phyloP scores from a whole-genome alignment of 257 asterid species.

The Solanum chaucha region DNA sequence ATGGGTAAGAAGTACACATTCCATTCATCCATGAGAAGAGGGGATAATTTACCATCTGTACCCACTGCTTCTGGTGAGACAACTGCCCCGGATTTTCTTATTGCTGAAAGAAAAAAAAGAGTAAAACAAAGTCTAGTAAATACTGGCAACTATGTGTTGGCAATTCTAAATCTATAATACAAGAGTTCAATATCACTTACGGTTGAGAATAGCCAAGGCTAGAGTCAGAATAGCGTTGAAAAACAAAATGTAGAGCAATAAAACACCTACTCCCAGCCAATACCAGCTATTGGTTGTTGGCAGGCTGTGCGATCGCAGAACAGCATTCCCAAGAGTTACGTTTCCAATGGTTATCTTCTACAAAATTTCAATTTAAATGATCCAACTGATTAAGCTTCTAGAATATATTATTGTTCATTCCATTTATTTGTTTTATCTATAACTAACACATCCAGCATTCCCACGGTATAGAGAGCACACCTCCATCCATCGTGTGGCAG shows the following conservation, averaged over 20 bases:
- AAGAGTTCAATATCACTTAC: slow-evolving; percentile 29
- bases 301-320: slow-evolving; percentile 53
- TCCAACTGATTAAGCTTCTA: not conserved
- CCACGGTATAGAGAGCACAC: slow-evolving; percentile 19
- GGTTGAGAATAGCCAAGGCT: slow-evolving; percentile 59
- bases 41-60: slow-evolving; percentile 20
- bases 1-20: not conserved
- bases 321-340: slow-evolving; percentile 33
- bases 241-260: slow-evolving; percentile 53
- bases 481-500: slow-evolving; percentile 76
- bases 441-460: not conserved
- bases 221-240: slow-evolving; percentile 50
- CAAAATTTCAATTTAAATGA: slow-evolving; percentile 8
- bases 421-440: not conserved
- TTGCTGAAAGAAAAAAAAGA: slow-evolving; percentile 36
- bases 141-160: not conserved
- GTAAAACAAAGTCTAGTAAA: not conserved
- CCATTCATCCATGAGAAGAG: not conserved
- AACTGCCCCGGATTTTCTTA: slow-evolving; percentile 44
- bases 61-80: slow-evolving; percentile 29
- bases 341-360: slow-evolving; percentile 42
- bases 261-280: slow-evolving; percentile 70
- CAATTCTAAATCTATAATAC: not conserved
- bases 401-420: not conserved
- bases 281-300: slow-evolving; percentile 55